These are phyloP conservation scores for Tephrocybe rancida DNA, from an alignment of 768 basidiomycete genomes.

Conservation along the genomic window DNA sequence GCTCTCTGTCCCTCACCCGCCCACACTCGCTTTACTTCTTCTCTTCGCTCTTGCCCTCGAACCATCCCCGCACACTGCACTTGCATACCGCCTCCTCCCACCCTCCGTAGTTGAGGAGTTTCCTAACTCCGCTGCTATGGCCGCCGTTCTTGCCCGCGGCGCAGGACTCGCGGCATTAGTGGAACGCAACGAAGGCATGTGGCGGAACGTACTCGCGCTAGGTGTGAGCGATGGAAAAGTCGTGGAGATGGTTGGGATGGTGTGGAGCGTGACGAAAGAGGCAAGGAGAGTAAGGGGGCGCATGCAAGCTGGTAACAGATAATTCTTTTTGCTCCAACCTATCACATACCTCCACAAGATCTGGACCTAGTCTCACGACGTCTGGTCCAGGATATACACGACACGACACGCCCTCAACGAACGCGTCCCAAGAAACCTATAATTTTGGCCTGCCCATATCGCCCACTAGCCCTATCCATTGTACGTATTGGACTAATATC, in stretches of 20 bases:
- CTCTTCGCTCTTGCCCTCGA: conserved; percentile 62
- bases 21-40: conserved; percentile 57
- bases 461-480: too few relatives aligned
- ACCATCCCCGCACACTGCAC: conserved; percentile 38
- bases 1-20: conserved; percentile 51
- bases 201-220: conserved; percentile 63
- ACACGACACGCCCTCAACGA: neutral
- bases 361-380: neutral
- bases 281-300: conserved; percentile 35
- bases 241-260: conserved; percentile 52
- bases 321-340: neutral
- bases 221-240: conserved; percentile 48
- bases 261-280: conserved; percentile 79
- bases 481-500: too few relatives aligned
- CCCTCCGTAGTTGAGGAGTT: conserved; percentile 57
- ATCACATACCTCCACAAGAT: neutral
- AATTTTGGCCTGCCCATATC: neutral
- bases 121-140: conserved; percentile 62
- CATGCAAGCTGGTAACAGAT: neutral
- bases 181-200: conserved; percentile 58
- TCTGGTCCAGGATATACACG: neutral
- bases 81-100: conserved; percentile 59
- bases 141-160: conserved; percentile 44
- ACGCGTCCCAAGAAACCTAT: neutral
- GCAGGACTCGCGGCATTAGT: conserved; percentile 40